Evolutionary conservation across 1,139 yeast species (phyloP).

Genomic region (Torulaspora pretoriensis): DNA sequence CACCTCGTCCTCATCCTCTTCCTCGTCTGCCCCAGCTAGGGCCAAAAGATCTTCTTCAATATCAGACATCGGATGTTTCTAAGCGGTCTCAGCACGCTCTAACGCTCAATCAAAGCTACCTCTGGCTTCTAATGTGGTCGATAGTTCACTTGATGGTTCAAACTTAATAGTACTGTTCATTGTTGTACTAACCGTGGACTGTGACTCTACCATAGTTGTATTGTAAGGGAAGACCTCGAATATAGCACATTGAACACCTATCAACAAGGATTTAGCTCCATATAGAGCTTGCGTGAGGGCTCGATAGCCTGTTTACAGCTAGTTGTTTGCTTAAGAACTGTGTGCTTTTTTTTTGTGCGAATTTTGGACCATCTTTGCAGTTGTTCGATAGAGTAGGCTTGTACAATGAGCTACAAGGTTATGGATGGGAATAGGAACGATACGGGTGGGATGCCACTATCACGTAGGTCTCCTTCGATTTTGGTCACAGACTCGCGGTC

Average conservation of each 20-base stretch:
- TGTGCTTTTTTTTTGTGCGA: background rate
- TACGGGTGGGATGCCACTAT: conserved; percentile 16
- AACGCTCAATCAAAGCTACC: background rate
- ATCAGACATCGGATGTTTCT: conserved; percentile 43
- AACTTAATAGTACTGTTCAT: no score
- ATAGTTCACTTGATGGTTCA: no score
- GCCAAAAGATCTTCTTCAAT: conserved; percentile 89
- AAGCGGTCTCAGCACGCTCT: background rate
- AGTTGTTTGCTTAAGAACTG: background rate
- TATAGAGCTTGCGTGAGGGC: background rate
- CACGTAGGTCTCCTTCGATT: conserved; percentile 77
- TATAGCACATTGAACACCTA: no score
- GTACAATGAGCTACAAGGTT: conserved; percentile 14
- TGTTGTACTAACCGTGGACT: no score
- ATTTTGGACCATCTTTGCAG: background rate
- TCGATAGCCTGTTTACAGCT: background rate
- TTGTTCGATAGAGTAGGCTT: background rate
- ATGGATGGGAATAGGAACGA: conserved; percentile 2
- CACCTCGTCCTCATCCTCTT: conserved; percentile 38
- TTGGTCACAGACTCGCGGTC: conserved; percentile 84
- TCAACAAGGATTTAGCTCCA: background rate
- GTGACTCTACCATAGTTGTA: no score
- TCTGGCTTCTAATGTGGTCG: no score
- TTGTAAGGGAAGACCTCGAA: no score
- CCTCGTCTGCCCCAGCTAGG: conserved; percentile 70